Evolutionary conservation across 345 rosid genomes (phyloP).

Genomic region (Populus alba): DNA sequence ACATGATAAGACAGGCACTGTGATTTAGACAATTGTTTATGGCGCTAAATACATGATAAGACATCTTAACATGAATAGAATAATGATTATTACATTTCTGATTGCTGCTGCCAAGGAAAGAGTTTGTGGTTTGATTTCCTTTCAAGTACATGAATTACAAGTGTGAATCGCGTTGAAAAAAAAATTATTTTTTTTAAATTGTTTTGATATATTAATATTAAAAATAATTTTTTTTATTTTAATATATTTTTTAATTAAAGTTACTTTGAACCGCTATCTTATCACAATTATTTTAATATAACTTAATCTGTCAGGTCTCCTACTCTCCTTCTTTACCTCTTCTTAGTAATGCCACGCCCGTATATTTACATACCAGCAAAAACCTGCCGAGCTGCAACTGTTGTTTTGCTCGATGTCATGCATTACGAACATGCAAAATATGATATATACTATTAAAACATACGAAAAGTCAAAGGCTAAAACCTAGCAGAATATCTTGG

Average conservation of each 20-base stretch:
- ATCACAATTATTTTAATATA: no score
- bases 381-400: not conserved
- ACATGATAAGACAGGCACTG: not conserved
- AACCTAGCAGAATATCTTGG: not conserved
- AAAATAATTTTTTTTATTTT: no score
- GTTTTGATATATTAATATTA: no score
- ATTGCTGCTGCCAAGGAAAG: not conserved
- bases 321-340: not conserved
- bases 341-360: not conserved
- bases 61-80: not conserved
- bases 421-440: not conserved
- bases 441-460: not conserved
- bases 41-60: not conserved
- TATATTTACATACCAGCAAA: not conserved
- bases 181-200: no score
- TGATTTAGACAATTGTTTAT: not conserved
- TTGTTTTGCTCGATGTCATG: not conserved
- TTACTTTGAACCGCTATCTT: no score
- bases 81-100: not conserved
- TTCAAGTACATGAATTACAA: no score
- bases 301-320: not conserved
- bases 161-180: no score
- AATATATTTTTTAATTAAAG: no score
- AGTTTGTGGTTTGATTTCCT: not conserved
- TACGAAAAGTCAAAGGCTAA: not conserved